phyloP scores from a whole-genome alignment of 1,284 basidiomycete genomes.

The Cutaneotrichosporon cutaneum region DNA sequence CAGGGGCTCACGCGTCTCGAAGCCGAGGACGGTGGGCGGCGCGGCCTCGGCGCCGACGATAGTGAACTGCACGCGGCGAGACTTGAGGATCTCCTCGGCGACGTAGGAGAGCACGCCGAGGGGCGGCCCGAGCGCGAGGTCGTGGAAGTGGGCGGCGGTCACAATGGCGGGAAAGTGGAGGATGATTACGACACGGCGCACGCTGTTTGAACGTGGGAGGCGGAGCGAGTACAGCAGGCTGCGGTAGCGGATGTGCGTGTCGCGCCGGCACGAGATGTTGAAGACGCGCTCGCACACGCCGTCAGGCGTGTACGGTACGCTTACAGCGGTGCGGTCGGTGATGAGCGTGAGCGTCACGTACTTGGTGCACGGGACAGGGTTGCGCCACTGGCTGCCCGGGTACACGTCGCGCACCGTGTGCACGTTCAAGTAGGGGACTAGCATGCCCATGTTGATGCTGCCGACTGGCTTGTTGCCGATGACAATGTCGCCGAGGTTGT shows the following conservation, averaged over 20 bases:
- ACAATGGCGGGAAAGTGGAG: background rate
- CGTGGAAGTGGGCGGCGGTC: background rate
- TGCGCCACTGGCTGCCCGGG: constrained; percentile 3
- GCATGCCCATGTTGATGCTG: background rate
- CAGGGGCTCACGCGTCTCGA: background rate
- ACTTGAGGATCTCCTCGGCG: background rate
- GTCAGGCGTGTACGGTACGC: background rate
- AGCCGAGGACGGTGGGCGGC: constrained; percentile 1
- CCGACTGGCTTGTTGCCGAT: background rate
- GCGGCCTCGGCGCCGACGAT: background rate
- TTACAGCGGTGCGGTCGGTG: background rate
- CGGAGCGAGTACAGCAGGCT: background rate
- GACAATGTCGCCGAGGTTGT: background rate
- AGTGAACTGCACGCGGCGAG: background rate
- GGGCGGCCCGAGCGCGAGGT: background rate
- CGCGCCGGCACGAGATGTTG: constrained; percentile 6
- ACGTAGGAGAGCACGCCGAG: background rate
- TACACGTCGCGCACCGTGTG: constrained; percentile 1
- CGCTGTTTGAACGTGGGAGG: background rate
- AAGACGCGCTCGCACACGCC: background rate
- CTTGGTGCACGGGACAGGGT: constrained; percentile 2
- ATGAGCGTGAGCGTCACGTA: constrained; percentile 8
- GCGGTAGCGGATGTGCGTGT: background rate
- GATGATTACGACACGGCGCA: background rate
- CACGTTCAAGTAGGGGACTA: background rate